These are phyloP conservation scores for Magnolia changhungtana DNA, from an alignment of 164 flowering plant species.

Conservation along the genomic window DNA sequence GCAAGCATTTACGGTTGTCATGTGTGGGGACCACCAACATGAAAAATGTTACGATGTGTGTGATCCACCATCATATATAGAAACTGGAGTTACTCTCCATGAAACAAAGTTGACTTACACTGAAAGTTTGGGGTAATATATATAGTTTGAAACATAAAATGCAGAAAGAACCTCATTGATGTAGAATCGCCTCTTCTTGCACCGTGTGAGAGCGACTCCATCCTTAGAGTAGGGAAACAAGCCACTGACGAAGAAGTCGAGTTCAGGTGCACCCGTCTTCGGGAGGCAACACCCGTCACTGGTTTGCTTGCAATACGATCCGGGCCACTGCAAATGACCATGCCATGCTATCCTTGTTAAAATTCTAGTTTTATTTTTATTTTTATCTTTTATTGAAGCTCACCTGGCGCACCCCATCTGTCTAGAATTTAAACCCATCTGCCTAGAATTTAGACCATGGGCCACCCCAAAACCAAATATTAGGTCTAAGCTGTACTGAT, in stretches of 20 bases:
- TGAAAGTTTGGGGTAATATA: background rate
- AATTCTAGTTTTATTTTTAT: background rate
- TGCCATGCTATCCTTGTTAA: background rate
- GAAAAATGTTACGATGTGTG: too few species aligned
- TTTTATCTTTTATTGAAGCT: background rate
- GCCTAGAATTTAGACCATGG: background rate
- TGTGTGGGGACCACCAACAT: background rate
- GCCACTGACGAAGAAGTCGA: conserved; percentile 9
- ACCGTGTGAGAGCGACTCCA: conserved; percentile 1
- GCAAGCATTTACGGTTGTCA: background rate
- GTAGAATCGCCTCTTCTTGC: conserved; percentile 4
- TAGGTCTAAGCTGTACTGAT: too few species aligned
- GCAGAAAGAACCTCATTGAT: conserved; percentile 7
- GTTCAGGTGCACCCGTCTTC: conserved; percentile 7
- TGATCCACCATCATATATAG: background rate
- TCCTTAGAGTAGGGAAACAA: conserved; percentile 6
- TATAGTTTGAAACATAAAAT: too few species aligned
- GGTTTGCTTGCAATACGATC: conserved; percentile 11
- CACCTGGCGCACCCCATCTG: background rate
- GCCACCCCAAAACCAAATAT: background rate
- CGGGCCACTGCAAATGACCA: conserved; percentile 16
- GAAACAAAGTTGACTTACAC: too few species aligned
- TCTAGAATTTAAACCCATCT: background rate
- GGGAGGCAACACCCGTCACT: conserved; percentile 15
- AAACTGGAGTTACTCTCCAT: background rate